Evolutionary conservation across 2,329 filamentous ascomycete species (phyloP).

Genomic region (Microdochium paspali): DNA sequence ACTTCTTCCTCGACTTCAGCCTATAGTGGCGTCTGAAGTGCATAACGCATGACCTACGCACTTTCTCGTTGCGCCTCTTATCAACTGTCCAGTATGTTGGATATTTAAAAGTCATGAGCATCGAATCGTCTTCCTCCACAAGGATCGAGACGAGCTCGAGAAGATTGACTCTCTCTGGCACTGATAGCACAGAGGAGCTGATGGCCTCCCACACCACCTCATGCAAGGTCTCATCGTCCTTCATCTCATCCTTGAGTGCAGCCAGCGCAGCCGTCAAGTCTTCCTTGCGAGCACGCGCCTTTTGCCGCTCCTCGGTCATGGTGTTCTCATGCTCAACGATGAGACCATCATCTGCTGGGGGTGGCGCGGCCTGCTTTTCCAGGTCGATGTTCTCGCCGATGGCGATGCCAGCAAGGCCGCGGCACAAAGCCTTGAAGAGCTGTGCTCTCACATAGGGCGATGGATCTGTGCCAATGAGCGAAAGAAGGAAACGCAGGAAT

Average conservation of each 20-base stretch:
- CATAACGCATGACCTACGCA: conserved; percentile 11
- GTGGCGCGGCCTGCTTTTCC: conserved; percentile 13
- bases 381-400: conserved; percentile 44
- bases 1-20: conserved; percentile 15
- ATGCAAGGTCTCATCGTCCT: conserved; percentile 32
- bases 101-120: conserved; percentile 35
- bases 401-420: conserved; percentile 53
- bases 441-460: conserved; percentile 54
- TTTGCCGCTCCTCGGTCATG: conserved; percentile 33
- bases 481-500: conserved; percentile 47
- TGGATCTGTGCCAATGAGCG: conserved; percentile 49
- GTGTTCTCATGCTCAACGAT: conserved; percentile 36
- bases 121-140: conserved; percentile 35
- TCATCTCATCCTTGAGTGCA: conserved; percentile 37
- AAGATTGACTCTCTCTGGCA: conserved; percentile 38
- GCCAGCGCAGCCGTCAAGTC: conserved; percentile 35
- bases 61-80: conserved; percentile 13
- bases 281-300: conserved; percentile 35
- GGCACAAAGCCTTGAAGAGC: conserved; percentile 49
- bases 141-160: conserved; percentile 41
- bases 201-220: conserved; percentile 38
- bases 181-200: conserved; percentile 34
- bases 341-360: conserved; percentile 26
- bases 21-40: conserved; percentile 15
- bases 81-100: conserved; percentile 33